phyloP scores from a whole-genome alignment of 768 basidiomycete genomes.

The Sarcodon sp. region DNA sequence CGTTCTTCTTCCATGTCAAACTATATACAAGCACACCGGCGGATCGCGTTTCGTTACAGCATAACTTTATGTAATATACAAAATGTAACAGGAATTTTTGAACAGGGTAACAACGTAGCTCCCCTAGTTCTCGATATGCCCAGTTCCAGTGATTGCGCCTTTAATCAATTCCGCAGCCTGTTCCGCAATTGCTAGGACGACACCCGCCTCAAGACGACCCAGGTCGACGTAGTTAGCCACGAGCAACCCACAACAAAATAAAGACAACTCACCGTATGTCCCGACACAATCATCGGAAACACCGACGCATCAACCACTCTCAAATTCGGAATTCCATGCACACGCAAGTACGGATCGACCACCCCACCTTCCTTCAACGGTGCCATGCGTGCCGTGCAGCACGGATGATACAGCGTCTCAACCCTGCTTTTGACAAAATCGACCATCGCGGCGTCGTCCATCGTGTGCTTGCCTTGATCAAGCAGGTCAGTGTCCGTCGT shows the following conservation, averaged over 20 bases:
- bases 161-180: slow-evolving; percentile 19
- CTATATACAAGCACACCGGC: too few species aligned
- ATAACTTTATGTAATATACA: too few species aligned
- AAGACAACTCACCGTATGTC: slow-evolving; percentile 27
- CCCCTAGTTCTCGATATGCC: too few species aligned
- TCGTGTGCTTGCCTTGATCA: slow-evolving; percentile 22
- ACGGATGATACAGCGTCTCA: slow-evolving; percentile 31
- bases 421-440: slow-evolving; percentile 19
- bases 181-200: slow-evolving; percentile 16
- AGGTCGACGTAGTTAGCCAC: neutral
- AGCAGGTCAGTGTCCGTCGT: slow-evolving; percentile 14
- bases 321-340: slow-evolving; percentile 28
- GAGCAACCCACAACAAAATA: too few species aligned
- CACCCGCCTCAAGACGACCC: slow-evolving; percentile 10
- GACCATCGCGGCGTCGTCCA: slow-evolving; percentile 22
- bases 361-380: slow-evolving; percentile 24
- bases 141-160: neutral
- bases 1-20: too few species aligned
- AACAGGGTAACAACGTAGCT: too few species aligned
- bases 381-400: slow-evolving; percentile 27
- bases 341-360: slow-evolving; percentile 27
- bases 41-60: too few species aligned
- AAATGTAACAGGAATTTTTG: too few species aligned
- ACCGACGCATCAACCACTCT: slow-evolving; percentile 34
- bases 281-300: slow-evolving; percentile 27